These are phyloP conservation scores for Malassezia equina DNA, from an alignment of 1,284 basidiomycete genomes.

Conservation along the genomic window DNA sequence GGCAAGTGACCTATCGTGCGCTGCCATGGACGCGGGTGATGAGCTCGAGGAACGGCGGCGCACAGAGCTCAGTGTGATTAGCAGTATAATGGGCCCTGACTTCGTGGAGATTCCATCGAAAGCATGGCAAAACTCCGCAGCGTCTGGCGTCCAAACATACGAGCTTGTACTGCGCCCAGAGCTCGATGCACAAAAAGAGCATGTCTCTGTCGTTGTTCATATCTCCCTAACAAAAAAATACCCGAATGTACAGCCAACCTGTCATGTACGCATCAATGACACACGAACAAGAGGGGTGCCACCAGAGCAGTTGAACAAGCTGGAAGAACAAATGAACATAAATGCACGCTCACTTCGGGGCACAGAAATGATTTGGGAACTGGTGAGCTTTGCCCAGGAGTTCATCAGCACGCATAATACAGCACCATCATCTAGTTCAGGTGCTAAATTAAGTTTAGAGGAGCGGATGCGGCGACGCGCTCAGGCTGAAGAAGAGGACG, in stretches of 20 bases:
- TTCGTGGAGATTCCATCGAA: slow-evolving; percentile 24
- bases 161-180: slow-evolving; percentile 34
- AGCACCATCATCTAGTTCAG: slow-evolving; percentile 18
- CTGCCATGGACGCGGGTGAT: slow-evolving; percentile 5
- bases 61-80: slow-evolving; percentile 38
- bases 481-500: slow-evolving; percentile 25
- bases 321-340: slow-evolving; percentile 22
- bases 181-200: slow-evolving; percentile 29
- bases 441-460: slow-evolving; percentile 32
- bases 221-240: slow-evolving; percentile 39
- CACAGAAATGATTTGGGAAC: slow-evolving; percentile 48
- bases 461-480: slow-evolving; percentile 39
- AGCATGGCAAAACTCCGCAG: slow-evolving; percentile 26
- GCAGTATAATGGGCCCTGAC: slow-evolving; percentile 36
- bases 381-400: slow-evolving; percentile 36
- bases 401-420: slow-evolving; percentile 34
- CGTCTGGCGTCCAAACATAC: slow-evolving; percentile 26
- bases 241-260: slow-evolving; percentile 27
- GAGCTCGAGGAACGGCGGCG: slow-evolving; percentile 35
- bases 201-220: slow-evolving; percentile 25
- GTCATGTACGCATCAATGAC: slow-evolving; percentile 26
- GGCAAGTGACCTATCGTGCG: neutral
- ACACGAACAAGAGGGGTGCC: slow-evolving; percentile 25
- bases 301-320: slow-evolving; percentile 17
- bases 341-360: slow-evolving; percentile 37